A percentile compares a stretch with the other conserved stretches of the same genome.
phyloP scores from a whole-genome alignment of 768 basidiomycete species.

The Mycena olivaceomarginata region DNA sequence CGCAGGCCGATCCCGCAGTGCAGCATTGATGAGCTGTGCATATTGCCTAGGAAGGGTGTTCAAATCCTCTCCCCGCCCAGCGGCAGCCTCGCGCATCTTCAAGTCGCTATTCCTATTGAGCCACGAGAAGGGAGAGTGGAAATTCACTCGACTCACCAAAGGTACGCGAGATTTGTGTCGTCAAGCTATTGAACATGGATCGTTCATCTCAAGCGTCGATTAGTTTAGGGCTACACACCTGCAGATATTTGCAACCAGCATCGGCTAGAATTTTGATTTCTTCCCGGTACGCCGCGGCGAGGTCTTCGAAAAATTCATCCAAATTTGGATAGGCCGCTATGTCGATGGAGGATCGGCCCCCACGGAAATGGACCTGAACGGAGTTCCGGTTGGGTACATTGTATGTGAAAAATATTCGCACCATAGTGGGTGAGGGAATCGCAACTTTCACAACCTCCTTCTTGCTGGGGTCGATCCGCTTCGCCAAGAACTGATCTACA shows the following conservation, averaged over 20 bases:
- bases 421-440: constrained; percentile 47
- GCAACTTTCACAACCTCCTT: constrained; percentile 44
- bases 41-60: constrained; percentile 64
- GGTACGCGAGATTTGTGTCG: constrained; percentile 46
- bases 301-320: constrained; percentile 45
- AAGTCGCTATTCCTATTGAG: constrained; percentile 39
- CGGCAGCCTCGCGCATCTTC: constrained; percentile 46
- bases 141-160: constrained; percentile 24
- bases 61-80: constrained; percentile 59
- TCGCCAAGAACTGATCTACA: constrained; percentile 36
- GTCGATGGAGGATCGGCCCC: constrained; percentile 43
- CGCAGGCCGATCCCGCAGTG: constrained; percentile 58
- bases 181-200: constrained; percentile 31
- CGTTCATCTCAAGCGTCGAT: background rate
- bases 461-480: constrained; percentile 39
- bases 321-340: constrained; percentile 43
- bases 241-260: constrained; percentile 44
- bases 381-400: background rate
- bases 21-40: constrained; percentile 62
- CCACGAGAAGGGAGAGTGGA: background rate
- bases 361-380: constrained; percentile 44
- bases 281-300: constrained; percentile 40
- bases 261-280: constrained; percentile 44
- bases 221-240: constrained; percentile 6
- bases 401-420: background rate